phyloP scores from a whole-genome alignment of 78 protist genomes.

The Dictyostelium citrinum region DNA sequence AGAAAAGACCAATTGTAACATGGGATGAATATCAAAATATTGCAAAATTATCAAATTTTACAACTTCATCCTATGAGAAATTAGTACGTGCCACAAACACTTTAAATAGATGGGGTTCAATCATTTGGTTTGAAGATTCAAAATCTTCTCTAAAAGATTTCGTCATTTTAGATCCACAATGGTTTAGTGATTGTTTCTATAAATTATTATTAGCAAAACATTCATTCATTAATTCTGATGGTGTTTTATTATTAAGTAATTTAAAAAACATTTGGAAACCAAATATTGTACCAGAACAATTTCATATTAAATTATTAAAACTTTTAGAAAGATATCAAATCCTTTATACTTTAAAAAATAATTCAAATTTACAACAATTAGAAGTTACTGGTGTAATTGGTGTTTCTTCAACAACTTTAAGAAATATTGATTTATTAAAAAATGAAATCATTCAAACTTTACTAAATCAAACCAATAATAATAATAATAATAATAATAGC shows the following conservation, averaged over 20 bases:
- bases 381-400: no score
- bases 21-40: conserved; percentile 54
- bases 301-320: conserved; percentile 28
- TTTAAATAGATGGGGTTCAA: conserved; percentile 68
- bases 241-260: not conserved
- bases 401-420: no score
- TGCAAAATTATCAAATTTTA: conserved; percentile 46
- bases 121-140: conserved; percentile 64
- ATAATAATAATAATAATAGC: not conserved
- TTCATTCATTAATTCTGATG: conserved; percentile 9
- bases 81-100: conserved; percentile 57
- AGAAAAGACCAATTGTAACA: conserved; percentile 42
- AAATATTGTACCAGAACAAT: conserved; percentile 32
- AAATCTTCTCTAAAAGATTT: conserved; percentile 32
- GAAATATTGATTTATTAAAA: no score
- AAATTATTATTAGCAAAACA: conserved; percentile 25
- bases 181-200: conserved; percentile 69
- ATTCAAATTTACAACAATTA: not conserved
- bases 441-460: no score
- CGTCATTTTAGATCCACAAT: conserved; percentile 50
- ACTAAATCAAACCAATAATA: no score
- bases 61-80: conserved; percentile 7
- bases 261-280: conserved; percentile 49
- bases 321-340: conserved; percentile 40
- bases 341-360: conserved; percentile 32